Base-by-base conservation (phyloP, 2,329 filamentous ascomycete genomes). In the Phialophora tarda region DNA sequence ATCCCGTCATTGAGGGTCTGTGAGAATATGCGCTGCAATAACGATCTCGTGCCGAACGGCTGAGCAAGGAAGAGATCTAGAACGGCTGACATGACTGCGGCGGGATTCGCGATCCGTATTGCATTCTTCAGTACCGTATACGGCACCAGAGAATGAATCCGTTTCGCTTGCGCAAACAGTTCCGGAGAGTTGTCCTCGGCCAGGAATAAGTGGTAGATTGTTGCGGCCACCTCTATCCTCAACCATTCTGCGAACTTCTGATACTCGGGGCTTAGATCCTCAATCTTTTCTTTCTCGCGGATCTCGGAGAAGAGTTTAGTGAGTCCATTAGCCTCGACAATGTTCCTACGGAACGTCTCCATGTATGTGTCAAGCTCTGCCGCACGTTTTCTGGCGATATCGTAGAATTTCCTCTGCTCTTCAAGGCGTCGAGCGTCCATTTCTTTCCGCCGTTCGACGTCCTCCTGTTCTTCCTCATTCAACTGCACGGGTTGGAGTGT, bases 231-330 rank as follows among this genome's bases (percentile, higher is more conserved):
- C 80, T 99, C 95, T 74, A 99, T 99, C 47, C 95, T 89, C 59
- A 98, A 82, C 95, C 95, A 99, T 78, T 99, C 95, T 21, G 94
- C 94, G 76, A 99, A 98, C 77, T 98, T 99, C 75, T 95, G 91
- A 78, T 98, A 98, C 77, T 98, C 93, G 11, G 96, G 89, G 75
- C 92, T 96, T 61, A 99, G 85, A 72, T 97, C 92, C 70, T 88
- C 86, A 61, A 99, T 94, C 3, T 86, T 92, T 66, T 91, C 85
- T 81, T 98, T 98, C 63, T 93, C 89, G 74, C 91, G 91, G 78
- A 99, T 96, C 77, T 98, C 95, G 65, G 90, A 86, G 79, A 99
- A 98, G 0, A 99, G 85, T 77, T 91, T 94, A 0, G 94, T 96
- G 48, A 99, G 85, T 8, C 95, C 95, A 77, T 89, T 96, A 80